These are phyloP conservation scores for Picochlorum sp. DNA, from an alignment of 139 green algal species.

Conservation along the genomic window DNA sequence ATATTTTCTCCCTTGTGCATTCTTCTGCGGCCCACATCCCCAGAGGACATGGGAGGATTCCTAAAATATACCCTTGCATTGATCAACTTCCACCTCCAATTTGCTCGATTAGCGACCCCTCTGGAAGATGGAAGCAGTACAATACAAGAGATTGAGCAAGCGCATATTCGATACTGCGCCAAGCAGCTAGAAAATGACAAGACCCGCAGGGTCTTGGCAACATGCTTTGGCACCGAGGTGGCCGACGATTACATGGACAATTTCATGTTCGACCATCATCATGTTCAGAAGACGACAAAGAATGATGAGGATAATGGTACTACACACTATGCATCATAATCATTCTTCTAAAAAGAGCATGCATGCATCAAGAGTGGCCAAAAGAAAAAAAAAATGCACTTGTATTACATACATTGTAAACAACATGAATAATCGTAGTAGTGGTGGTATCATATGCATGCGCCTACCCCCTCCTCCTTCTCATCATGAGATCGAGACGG, in stretches of 20 bases:
- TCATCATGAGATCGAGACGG: too few species aligned
- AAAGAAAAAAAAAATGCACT: too few species aligned
- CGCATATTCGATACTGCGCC: constrained; percentile 42
- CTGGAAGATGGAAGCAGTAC: background rate
- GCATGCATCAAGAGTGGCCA: too few species aligned
- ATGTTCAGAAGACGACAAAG: too few species aligned
- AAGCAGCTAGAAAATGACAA: constrained; percentile 70
- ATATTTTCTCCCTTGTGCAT: constrained; percentile 70
- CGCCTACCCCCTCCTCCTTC: too few species aligned
- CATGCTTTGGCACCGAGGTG: constrained; percentile 45
- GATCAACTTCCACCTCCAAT: constrained; percentile 31
- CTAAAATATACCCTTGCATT: constrained; percentile 51
- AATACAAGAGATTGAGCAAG: constrained; percentile 20
- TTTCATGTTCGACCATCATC: constrained; percentile 49
- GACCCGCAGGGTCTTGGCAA: constrained; percentile 58
- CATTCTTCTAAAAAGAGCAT: too few species aligned
- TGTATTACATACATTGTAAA: too few species aligned
- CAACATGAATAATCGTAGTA: too few species aligned
- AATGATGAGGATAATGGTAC: too few species aligned
- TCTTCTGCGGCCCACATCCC: constrained; percentile 38
- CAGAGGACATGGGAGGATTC: constrained; percentile 44
- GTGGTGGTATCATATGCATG: too few species aligned
- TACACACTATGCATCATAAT: too few species aligned
- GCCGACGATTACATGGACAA: constrained; percentile 57
- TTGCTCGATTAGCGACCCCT: constrained; percentile 15